Conservation (phyloP, 1,284 basidiomycete species). For the Microbotryum intermedium region DNA sequence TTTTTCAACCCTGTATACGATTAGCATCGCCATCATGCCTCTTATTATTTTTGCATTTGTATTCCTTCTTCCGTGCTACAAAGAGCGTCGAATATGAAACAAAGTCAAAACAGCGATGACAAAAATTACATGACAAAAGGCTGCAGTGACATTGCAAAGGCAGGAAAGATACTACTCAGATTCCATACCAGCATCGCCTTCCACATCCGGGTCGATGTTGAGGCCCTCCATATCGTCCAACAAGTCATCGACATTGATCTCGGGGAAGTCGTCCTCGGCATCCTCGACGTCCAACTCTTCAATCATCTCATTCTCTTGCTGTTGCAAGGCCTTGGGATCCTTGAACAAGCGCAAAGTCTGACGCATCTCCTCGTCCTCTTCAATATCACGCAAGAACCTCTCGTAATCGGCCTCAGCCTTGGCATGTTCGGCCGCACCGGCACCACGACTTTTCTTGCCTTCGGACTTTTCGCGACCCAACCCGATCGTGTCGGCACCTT, state of each 20-base stretch:
- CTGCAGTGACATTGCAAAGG: no score
- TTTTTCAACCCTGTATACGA: no score
- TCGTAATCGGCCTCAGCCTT: conserved; percentile 97
- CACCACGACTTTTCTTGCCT: conserved; percentile 30
- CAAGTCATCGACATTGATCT: conserved; percentile 76
- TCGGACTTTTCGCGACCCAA: conserved; percentile 50
- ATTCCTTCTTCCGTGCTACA: no score
- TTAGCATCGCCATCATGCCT: no score
- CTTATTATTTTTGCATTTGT: no score
- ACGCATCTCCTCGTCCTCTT: conserved; percentile 92
- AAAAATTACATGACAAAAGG: no score
- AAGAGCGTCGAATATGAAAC: no score
- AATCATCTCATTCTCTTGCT: conserved; percentile 48
- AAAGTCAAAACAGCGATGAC: no score
- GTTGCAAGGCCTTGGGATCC: conserved; percentile 54
- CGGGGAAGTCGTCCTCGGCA: conserved; percentile 85
- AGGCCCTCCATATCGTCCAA: conserved; percentile 77
- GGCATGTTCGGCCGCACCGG: conserved; percentile 59
- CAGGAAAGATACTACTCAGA: no score
- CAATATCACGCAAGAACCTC: conserved; percentile 85
- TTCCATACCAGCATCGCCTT: no score
- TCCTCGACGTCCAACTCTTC: conserved; percentile 40
- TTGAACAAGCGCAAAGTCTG: conserved; percentile 83
- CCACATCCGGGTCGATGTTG: conserved; percentile 28
- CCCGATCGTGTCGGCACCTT: conserved; percentile 41